Percentiles rank a stretch among this genome's conserved stretches.
These are phyloP conservation scores for Fennellomyces sp. DNA, from an alignment of 371 early-diverging fungal genomes.

Conservation along the genomic window DNA sequence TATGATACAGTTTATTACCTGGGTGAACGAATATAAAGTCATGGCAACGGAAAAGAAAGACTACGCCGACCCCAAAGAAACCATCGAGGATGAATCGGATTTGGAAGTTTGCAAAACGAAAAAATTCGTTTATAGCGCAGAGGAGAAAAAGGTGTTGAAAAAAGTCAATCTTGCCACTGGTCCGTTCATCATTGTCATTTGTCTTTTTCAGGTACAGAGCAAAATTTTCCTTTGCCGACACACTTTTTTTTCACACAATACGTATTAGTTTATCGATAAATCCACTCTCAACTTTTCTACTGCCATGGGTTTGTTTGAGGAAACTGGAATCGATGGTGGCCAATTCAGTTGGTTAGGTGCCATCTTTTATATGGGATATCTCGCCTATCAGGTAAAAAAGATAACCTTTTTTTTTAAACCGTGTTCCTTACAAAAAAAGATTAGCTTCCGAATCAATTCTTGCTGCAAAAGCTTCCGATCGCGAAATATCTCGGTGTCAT, in stretches of 20 bases:
- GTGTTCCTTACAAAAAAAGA: too few species aligned
- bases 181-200: not conserved
- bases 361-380: constrained; percentile 29
- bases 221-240: too few species aligned
- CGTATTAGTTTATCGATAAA: constrained; percentile 25
- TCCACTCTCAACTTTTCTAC: constrained; percentile 18
- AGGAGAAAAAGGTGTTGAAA: not conserved
- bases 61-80: not conserved
- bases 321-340: constrained; percentile 8
- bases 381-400: constrained; percentile 23
- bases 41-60: not conserved
- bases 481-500: constrained; percentile 17
- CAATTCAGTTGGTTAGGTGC: constrained; percentile 26
- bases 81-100: too few species aligned
- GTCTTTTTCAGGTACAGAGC: not conserved
- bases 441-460: constrained; percentile 19
- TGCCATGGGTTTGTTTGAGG: constrained; percentile 14
- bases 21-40: too few species aligned
- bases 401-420: too few species aligned
- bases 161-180: not conserved
- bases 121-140: not conserved
- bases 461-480: constrained; percentile 24
- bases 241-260: not conserved
- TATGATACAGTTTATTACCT: too few species aligned
- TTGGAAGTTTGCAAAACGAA: too few species aligned